These are phyloP conservation scores for Epichloe scottii DNA, from an alignment of 2,329 filamentous ascomycete genomes.

Conservation along the genomic window DNA sequence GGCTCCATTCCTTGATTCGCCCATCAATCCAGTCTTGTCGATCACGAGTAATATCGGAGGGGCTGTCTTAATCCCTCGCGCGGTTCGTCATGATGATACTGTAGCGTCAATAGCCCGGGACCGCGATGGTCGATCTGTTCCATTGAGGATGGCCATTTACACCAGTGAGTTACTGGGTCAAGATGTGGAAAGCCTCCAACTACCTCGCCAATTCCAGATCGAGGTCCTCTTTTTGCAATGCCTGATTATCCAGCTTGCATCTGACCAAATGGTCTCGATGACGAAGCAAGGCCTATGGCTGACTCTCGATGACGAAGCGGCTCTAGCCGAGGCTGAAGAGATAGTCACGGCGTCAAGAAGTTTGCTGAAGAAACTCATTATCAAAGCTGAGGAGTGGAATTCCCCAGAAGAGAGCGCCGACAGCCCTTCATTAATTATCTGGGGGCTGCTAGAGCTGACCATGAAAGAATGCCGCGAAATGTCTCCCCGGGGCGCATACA, in stretches of 20 bases:
- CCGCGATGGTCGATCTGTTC: conserved; percentile 54
- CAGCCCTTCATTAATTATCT: conserved; percentile 24
- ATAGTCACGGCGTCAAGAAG: conserved; percentile 29
- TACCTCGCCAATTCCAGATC: conserved; percentile 30
- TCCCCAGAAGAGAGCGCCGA: conserved; percentile 16
- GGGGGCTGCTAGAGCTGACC: conserved; percentile 31
- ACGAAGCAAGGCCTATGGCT: conserved; percentile 35
- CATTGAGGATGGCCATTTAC: conserved; percentile 66
- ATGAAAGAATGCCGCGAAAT: conserved; percentile 29
- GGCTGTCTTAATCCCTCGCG: conserved; percentile 44
- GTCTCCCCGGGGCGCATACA: conserved; percentile 36
- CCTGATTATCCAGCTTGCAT: conserved; percentile 37
- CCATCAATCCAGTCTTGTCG: conserved; percentile 51
- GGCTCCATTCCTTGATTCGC: conserved; percentile 34
- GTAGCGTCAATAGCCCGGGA: conserved; percentile 39
- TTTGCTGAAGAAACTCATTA: conserved; percentile 22
- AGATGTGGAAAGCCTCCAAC: conserved; percentile 23
- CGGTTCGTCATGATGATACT: neutral
- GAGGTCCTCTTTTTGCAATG: conserved; percentile 40
- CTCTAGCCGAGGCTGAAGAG: conserved; percentile 27
- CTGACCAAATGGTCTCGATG: conserved; percentile 39
- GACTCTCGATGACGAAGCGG: conserved; percentile 23
- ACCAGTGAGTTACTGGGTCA: conserved; percentile 42
- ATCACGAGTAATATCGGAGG: conserved; percentile 64
- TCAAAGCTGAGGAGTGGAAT: conserved; percentile 25